Evolutionary conservation across 805 yeast genomes (phyloP), one percentile per base, ranked within the genome.

Genomic region (Candida andamanensis): DNA sequence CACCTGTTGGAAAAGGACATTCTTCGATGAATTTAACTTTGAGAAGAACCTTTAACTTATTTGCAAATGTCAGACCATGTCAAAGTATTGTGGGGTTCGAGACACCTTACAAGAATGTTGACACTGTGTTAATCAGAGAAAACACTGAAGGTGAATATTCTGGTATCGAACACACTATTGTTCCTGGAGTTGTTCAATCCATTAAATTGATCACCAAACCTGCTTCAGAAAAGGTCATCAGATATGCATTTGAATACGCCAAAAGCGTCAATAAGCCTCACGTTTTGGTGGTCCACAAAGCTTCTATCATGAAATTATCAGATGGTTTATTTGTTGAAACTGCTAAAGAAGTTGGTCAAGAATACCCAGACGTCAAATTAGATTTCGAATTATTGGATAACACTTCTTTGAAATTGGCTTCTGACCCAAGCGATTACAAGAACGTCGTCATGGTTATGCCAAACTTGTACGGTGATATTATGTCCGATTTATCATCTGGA

Each of bases 71-170:
- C 36, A 84, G 97, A 71, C 97, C 97, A 35, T 92, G 97, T 63
- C 84, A 84, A 67, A 83, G 95, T 39, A 77, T 92, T 47, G 83
- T 76, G 42, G 98, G 98, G 56, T 89, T 76, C 78, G 75, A 87
- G 64, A 92, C 97, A 40, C 95, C 90, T 30, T 84, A 83, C 67
- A 70, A 74, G 40, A 74, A 84, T 60, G 97, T 92, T 44, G 94
- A 92, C 68, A 82, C 95, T 44, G 96, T 90, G 22, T 73, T 92
- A 53, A 89, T 92, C 63, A 87, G 98, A 77, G 98, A 92, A 72
- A 92, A 92, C 79, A 90, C 98, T 46, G 97, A 92, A 68, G 98
- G 98, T 74, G 98, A 90, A 70, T 90, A 90, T 73, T 89, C 97
- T 19, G 98, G 98, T 69, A 89, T 92, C 51, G 98, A 92, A 74